Percentiles rank a stretch among this genome's conserved stretches.
These are phyloP conservation scores for Fusarium algeriense DNA, from an alignment of 2,329 filamentous ascomycete genomes.

Conservation along the genomic window DNA sequence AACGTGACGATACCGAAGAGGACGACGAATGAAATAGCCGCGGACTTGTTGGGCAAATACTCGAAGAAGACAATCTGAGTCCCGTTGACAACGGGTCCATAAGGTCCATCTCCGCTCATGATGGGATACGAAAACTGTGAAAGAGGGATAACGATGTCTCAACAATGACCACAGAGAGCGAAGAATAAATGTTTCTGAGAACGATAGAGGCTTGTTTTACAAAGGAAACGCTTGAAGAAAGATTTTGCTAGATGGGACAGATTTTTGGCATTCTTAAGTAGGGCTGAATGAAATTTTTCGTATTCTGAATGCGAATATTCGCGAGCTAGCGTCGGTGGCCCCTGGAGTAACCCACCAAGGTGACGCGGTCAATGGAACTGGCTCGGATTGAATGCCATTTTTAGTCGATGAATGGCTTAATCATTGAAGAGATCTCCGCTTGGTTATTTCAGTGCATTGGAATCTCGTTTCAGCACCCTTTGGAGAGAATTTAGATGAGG, in stretches of 20 bases:
- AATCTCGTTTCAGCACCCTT: background rate
- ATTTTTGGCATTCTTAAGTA: background rate
- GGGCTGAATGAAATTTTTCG: slow-evolving; percentile 1
- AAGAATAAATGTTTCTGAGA: accelerated
- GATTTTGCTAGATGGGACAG: accelerated
- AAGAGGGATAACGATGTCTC: background rate
- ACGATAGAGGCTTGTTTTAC: accelerated
- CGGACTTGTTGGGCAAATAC: slow-evolving; percentile 15
- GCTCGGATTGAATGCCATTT: too few species aligned
- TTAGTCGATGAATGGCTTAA: background rate
- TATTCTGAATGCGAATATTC: slow-evolving; percentile 30
- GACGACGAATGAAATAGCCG: background rate
- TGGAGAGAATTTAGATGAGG: background rate
- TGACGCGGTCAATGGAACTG: slow-evolving; percentile 13
- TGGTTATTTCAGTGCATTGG: accelerated
- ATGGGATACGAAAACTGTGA: background rate
- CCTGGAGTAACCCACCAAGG: slow-evolving; percentile 2
- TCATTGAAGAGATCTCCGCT: too few species aligned
- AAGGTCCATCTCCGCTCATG: slow-evolving; percentile 14
- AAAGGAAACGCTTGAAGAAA: background rate
- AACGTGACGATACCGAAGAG: background rate
- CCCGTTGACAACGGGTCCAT: slow-evolving; percentile 9
- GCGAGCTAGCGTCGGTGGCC: background rate
- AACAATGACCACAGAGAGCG: background rate
- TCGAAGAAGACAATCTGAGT: slow-evolving; percentile 24